A percentile compares a stretch with the other conserved stretches of the same genome.
Conservation (phyloP, 805 yeast genomes). For the Candida insectalens region DNA sequence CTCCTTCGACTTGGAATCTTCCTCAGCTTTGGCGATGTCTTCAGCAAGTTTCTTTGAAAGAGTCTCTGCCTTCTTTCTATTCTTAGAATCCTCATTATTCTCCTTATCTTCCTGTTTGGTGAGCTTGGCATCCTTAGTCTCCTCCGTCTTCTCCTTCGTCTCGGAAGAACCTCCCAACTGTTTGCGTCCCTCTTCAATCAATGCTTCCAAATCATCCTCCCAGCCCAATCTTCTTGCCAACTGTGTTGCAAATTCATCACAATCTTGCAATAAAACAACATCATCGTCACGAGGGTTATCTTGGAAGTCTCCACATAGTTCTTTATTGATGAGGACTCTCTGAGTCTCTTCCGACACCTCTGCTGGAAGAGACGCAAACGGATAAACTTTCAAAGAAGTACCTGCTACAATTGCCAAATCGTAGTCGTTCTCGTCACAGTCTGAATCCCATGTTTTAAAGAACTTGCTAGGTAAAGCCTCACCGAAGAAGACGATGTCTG, state of each 20-base stretch:
- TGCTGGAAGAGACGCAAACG: slow-evolving; percentile 77
- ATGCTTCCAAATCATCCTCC: slow-evolving; percentile 40
- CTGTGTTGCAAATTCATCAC: slow-evolving; percentile 54
- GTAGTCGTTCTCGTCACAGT: slow-evolving; percentile 30
- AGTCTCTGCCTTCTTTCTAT: slow-evolving; percentile 1
- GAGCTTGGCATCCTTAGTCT: slow-evolving; percentile 7
- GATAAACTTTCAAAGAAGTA: slow-evolving; percentile 80
- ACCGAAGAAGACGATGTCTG: slow-evolving; percentile 92
- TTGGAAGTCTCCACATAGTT: slow-evolving; percentile 65
- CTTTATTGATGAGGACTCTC: slow-evolving; percentile 67
- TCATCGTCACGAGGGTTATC: slow-evolving; percentile 49
- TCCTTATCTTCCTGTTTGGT: not conserved
- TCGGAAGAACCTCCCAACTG: slow-evolving; percentile 3
- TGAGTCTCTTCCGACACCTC: slow-evolving; percentile 40
- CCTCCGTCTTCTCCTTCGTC: slow-evolving; percentile 7
- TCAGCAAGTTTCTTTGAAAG: slow-evolving; percentile 3
- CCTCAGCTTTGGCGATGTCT: slow-evolving; percentile 6
- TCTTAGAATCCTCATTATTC: not conserved
- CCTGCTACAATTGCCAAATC: slow-evolving; percentile 86
- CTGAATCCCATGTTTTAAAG: slow-evolving; percentile 59
- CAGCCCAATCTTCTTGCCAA: slow-evolving; percentile 55
- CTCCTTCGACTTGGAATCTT: not conserved
- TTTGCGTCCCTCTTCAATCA: slow-evolving; percentile 24
- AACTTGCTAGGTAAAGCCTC: slow-evolving; percentile 70
- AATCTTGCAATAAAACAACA: slow-evolving; percentile 45